phyloP scores from a whole-genome alignment of 108 stramenopile species.

The Fistulifera pelliculosa region DNA sequence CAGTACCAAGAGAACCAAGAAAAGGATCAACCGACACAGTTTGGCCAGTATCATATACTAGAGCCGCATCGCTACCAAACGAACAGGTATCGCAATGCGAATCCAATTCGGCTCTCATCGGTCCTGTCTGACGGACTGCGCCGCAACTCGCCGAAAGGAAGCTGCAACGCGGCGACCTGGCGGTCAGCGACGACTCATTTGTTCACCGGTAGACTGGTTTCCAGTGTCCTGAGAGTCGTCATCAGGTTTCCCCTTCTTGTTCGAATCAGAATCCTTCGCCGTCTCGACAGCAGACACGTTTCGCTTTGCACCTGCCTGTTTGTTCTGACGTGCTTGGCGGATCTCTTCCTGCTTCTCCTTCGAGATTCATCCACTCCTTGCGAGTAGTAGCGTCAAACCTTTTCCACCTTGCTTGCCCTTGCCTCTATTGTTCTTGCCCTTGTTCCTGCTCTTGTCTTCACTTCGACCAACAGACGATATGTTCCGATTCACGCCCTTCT shows the following conservation, averaged over 20 bases:
- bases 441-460: neutral
- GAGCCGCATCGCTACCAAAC: conserved; percentile 10
- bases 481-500: neutral
- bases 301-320: no score
- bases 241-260: neutral
- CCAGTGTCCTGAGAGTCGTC: neutral
- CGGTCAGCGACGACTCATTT: neutral
- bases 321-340: no score
- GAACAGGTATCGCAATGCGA: conserved; percentile 25
- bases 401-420: no score
- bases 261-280: no score
- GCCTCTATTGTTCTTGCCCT: no score
- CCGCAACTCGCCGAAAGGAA: neutral
- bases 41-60: conserved; percentile 1
- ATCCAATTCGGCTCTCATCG: conserved; percentile 11
- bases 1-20: neutral
- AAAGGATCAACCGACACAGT: conserved; percentile 13
- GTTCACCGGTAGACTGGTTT: neutral
- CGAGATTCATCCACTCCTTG: no score
- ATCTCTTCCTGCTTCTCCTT: no score
- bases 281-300: no score
- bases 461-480: neutral
- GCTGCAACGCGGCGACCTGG: no score
- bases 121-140: neutral
- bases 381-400: no score